These are phyloP conservation scores for Crucibulum laeve DNA, from an alignment of 768 basidiomycete genomes.

Conservation along the genomic window DNA sequence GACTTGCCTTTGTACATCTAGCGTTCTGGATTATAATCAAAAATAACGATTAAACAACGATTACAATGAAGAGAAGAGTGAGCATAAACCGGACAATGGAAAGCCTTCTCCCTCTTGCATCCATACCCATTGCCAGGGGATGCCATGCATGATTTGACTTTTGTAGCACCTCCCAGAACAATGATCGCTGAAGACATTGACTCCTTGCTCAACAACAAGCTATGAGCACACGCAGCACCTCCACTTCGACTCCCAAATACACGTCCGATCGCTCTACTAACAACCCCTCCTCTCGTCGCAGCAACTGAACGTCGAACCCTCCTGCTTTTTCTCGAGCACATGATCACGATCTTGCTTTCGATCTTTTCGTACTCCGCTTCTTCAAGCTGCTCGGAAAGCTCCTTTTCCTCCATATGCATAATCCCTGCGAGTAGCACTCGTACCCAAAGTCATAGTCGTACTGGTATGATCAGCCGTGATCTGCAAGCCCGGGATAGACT, in stretches of 20 bases:
- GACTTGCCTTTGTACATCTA: conserved; percentile 51
- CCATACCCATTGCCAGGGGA: conserved; percentile 2
- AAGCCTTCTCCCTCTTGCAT: conserved; percentile 36
- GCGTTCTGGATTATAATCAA: conserved; percentile 20
- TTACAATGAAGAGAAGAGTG: not conserved
- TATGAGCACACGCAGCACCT: no score
- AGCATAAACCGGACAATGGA: conserved; percentile 43
- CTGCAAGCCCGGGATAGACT: conserved; percentile 8
- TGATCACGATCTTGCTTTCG: no score
- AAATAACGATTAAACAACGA: conserved; percentile 3
- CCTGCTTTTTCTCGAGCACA: no score
- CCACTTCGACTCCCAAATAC: no score
- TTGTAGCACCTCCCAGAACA: not conserved
- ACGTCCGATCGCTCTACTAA: no score
- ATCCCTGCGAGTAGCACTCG: not conserved
- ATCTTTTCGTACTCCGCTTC: no score
- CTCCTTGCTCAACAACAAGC: no score
- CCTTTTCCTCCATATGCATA: no score
- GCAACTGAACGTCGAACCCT: no score
- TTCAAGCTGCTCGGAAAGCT: no score
- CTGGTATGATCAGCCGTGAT: not conserved
- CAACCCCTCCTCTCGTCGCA: no score
- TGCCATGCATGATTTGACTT: not conserved
- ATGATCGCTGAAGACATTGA: not conserved
- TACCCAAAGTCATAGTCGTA: conserved; percentile 1